These are phyloP conservation scores for Rachicladosporium sp. DNA, from an alignment of 2,329 filamentous ascomycete genomes.

Conservation along the genomic window DNA sequence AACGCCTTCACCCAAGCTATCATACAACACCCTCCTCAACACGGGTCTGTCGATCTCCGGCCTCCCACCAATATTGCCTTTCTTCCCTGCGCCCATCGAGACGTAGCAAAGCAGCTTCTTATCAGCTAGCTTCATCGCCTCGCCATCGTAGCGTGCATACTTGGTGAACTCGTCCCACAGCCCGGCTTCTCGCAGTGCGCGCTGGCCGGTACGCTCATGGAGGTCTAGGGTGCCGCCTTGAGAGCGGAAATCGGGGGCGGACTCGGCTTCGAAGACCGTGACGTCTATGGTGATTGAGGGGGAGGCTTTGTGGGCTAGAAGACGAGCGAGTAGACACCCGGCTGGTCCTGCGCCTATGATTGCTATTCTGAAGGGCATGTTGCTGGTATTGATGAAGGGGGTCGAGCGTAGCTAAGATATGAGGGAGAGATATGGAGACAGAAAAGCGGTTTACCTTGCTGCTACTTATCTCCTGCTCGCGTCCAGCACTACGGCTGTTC, in stretches of 20 bases:
- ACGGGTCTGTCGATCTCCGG: slow-evolving; percentile 27
- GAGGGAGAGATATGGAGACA: too few species aligned
- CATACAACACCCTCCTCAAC: slow-evolving; percentile 23
- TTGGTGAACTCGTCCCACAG: slow-evolving; percentile 23
- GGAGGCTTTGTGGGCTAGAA: slow-evolving; percentile 15
- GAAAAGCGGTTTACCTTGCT: too few species aligned
- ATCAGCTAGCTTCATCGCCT: slow-evolving; percentile 30
- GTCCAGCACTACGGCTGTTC: too few species aligned
- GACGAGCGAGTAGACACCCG: slow-evolving; percentile 24
- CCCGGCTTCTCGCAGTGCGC: slow-evolving; percentile 21
- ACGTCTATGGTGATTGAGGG: slow-evolving; percentile 9
- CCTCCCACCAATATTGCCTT: slow-evolving; percentile 15
- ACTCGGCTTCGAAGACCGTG: slow-evolving; percentile 24
- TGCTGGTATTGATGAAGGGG: too few species aligned
- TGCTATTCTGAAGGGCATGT: slow-evolving; percentile 18
- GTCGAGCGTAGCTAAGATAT: too few species aligned
- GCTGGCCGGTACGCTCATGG: slow-evolving; percentile 21
- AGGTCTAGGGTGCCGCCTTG: slow-evolving; percentile 28
- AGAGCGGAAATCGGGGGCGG: slow-evolving; percentile 15
- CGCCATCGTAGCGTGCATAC: slow-evolving; percentile 29
- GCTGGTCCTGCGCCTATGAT: slow-evolving; percentile 27
- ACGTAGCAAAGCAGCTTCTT: slow-evolving; percentile 25
- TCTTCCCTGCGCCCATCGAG: slow-evolving; percentile 14
- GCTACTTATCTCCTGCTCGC: too few species aligned
- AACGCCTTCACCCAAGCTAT: slow-evolving; percentile 15